Conservation (phyloP, 371 early-diverging fungal genomes). For the Apophysomyces variabilis region DNA sequence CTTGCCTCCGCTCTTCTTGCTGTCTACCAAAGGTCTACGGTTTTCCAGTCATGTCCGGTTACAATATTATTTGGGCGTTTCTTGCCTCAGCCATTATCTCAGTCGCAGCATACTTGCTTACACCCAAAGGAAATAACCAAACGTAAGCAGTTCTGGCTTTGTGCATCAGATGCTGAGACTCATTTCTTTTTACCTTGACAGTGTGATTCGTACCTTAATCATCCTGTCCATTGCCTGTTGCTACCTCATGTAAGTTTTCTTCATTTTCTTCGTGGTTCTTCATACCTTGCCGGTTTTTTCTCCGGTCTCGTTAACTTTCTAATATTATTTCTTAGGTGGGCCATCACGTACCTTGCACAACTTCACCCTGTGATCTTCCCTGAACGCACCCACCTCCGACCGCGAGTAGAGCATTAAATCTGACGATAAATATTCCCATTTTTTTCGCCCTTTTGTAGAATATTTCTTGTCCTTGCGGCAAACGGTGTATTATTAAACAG, state of each 20-base stretch:
- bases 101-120: slow-evolving; percentile 54
- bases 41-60: slow-evolving; percentile 54
- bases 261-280: slow-evolving; percentile 6
- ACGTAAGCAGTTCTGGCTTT: slow-evolving; percentile 44
- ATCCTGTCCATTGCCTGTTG: slow-evolving; percentile 72
- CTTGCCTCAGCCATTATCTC: slow-evolving; percentile 43
- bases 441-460: neutral
- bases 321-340: slow-evolving; percentile 58
- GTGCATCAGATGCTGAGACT: slow-evolving; percentile 11
- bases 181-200: slow-evolving; percentile 19
- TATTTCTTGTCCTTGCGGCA: neutral
- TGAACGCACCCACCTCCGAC: slow-evolving; percentile 66
- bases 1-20: too few species aligned
- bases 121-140: slow-evolving; percentile 65
- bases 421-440: neutral
- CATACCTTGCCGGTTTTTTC: too few species aligned
- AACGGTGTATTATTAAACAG: slow-evolving; percentile 5
- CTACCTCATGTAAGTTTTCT: slow-evolving; percentile 60
- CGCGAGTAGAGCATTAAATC: slow-evolving; percentile 33
- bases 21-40: neutral
- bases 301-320: too few species aligned
- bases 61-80: slow-evolving; percentile 59
- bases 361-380: slow-evolving; percentile 73
- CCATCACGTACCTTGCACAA: slow-evolving; percentile 77
- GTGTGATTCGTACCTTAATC: slow-evolving; percentile 69